Evolutionary conservation across 2,329 filamentous ascomycete species (phyloP).

Genomic region (Venturia effusa): DNA sequence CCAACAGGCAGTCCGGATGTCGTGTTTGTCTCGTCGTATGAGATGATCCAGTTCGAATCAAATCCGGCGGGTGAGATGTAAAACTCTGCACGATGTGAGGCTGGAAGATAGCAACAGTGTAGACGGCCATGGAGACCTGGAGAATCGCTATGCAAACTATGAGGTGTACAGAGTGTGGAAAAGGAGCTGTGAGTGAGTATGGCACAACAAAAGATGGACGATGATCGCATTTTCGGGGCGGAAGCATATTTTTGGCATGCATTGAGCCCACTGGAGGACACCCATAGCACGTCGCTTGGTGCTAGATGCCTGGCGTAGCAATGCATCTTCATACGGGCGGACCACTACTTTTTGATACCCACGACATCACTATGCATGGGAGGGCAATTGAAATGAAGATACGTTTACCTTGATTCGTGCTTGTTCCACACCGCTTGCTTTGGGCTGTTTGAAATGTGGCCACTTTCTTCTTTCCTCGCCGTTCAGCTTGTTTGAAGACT

Average conservation of each 20-base stretch:
- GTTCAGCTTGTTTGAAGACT: too few relatives aligned
- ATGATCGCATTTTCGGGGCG: not conserved
- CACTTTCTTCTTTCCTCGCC: too few relatives aligned
- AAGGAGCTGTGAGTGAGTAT: not conserved
- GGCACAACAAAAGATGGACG: not conserved
- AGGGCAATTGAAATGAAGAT: not conserved
- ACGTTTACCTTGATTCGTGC: too few relatives aligned
- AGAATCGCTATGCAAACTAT: not conserved
- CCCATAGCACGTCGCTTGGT: not conserved
- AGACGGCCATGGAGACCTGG: not conserved
- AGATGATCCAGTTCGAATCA: not conserved
- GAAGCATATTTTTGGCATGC: not conserved
- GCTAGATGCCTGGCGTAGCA: not conserved
- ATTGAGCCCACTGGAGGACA: too few relatives aligned
- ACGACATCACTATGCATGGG: not conserved
- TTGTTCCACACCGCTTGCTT: too few relatives aligned
- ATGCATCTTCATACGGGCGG: not conserved
- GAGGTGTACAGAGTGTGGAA: not conserved
- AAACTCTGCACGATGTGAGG: not conserved
- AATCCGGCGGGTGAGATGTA: not conserved
- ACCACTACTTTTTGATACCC: conserved; percentile 1
- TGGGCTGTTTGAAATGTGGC: too few relatives aligned
- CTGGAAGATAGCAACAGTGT: not conserved
- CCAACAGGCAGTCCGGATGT: not conserved
- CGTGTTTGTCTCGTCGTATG: not conserved